Evolutionary conservation across 1,139 yeast genomes (phyloP), one percentile per base, ranked within the genome.

Genomic region (Kodamaea alishanica): DNA sequence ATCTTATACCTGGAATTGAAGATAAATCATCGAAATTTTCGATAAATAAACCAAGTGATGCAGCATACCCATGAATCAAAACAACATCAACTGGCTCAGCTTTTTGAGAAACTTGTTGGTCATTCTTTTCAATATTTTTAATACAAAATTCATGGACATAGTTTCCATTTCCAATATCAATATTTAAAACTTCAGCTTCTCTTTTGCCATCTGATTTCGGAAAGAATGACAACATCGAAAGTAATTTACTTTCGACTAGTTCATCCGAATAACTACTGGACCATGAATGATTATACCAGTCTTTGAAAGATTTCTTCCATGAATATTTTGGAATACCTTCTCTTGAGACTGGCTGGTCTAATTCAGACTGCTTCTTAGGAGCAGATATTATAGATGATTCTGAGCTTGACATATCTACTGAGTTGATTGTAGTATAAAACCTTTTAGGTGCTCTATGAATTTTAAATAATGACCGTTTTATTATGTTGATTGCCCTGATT

Each of bases 121-220:
- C 12, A 15, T 15, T 15, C 7, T 46, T 40, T 36, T 65, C 65
- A 5, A 48, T 58, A 48, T 70, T 70, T 34, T 63, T 68, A 35
- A 71, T 60, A 41, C 65, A 67, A 40, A 84, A 74, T 51, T 83
- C 86, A 54, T 82, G 84, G 53, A 86, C 73, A 47, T 58, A 69
- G 34, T 52, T 52, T 24, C 57, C 60, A 12, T 43, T 35, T 5
- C 51, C 50, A 24, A 49, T 33, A 20, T 48, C 52, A 11, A 85
- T 77, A 48, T 79, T 63, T 24, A 75, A 56, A 10, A 78, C 55
- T 22, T 63, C 50, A 1, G 84, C 81, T 7, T 47, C 48, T 31
- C 87, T 63, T 28, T 58, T 67, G 6, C 74, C 78, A 50, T 77
- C 80, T 0, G 73, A 50, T 25, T 66, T 60, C 0, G 90, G 86